A percentile compares a stretch with the other conserved stretches of the same genome.
Conservation (phyloP, 768 basidiomycete species). For the Tricholoma hemisulphureum region DNA sequence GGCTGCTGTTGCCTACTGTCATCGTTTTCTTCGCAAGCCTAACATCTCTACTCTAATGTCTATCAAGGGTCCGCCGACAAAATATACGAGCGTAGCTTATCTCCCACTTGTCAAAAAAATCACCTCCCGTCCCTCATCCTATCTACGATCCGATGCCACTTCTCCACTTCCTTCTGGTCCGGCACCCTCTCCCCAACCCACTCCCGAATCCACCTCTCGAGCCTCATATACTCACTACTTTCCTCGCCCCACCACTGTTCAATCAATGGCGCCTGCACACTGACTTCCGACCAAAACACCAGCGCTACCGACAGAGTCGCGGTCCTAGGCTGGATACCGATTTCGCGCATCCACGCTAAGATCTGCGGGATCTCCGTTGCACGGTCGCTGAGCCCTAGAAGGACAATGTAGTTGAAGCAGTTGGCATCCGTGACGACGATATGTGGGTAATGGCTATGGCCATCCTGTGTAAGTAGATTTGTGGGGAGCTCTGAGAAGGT, state of each 20-base stretch:
- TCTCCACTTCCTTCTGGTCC: conserved; percentile 30
- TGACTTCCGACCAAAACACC: conserved; percentile 72
- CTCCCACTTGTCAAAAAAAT: too few relatives aligned
- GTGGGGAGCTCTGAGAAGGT: conserved; percentile 24
- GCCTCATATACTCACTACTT: conserved; percentile 40
- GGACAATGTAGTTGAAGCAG: conserved; percentile 58
- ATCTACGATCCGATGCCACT: conserved; percentile 26
- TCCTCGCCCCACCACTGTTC: conserved; percentile 41
- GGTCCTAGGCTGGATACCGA: conserved; percentile 51
- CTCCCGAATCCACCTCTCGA: conserved; percentile 52
- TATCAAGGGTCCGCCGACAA: too few relatives aligned
- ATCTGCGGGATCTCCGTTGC: conserved; percentile 62
- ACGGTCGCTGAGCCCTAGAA: conserved; percentile 52
- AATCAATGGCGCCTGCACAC: conserved; percentile 57
- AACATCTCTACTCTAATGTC: too few relatives aligned
- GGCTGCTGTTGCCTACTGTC: too few relatives aligned
- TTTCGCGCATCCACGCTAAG: conserved; percentile 71
- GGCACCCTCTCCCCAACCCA: conserved; percentile 59
- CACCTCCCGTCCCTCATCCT: background rate
- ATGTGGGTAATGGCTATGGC: conserved; percentile 22
- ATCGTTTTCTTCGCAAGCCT: too few relatives aligned
- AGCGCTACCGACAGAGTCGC: conserved; percentile 60
- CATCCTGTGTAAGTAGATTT: conserved; percentile 22
- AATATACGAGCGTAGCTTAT: too few relatives aligned
- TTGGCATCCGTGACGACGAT: conserved; percentile 47